Percentiles rank a stretch among this genome's conserved stretches.
Conservation (phyloP, 179 eudicot species). For the Amaranthus tricolor region DNA sequence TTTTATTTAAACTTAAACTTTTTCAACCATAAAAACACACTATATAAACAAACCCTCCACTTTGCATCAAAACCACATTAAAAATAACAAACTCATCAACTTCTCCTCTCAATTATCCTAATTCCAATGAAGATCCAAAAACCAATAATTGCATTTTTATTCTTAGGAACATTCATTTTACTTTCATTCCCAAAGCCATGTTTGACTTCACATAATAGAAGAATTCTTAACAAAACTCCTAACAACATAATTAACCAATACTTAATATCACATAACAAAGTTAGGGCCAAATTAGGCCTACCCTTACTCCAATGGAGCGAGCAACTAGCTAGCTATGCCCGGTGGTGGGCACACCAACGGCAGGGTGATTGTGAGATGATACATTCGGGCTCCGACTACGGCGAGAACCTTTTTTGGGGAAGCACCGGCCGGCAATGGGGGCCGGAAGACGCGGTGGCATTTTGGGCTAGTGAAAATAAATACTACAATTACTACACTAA, state of each 20-base stretch:
- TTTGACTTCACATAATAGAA: constrained; percentile 17
- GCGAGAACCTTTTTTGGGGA: constrained; percentile 41
- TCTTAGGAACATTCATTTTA: constrained; percentile 18
- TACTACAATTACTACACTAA: constrained; percentile 30
- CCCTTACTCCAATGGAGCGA: constrained; percentile 37
- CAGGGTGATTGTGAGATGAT: constrained; percentile 37
- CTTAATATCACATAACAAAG: constrained; percentile 30
- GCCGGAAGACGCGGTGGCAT: constrained; percentile 25
- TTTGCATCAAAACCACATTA: neutral
- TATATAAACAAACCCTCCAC: no score
- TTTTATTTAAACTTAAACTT: neutral
- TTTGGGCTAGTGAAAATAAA: constrained; percentile 29
- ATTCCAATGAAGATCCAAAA: constrained; percentile 10
- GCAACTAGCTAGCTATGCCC: constrained; percentile 31
- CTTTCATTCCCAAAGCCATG: constrained; percentile 13
- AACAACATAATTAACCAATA: constrained; percentile 22
- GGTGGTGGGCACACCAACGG: constrained; percentile 37
- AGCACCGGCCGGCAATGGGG: constrained; percentile 26
- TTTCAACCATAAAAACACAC: neutral
- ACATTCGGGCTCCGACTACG: constrained; percentile 28
- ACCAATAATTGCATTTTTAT: neutral
- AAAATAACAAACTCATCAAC: neutral
- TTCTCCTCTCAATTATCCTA: constrained; percentile 9
- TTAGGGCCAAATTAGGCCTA: constrained; percentile 29
- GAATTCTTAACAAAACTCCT: constrained; percentile 20